phyloP scores from a whole-genome alignment of 805 yeast genomes.

The Kodamaea kakaduensis region DNA sequence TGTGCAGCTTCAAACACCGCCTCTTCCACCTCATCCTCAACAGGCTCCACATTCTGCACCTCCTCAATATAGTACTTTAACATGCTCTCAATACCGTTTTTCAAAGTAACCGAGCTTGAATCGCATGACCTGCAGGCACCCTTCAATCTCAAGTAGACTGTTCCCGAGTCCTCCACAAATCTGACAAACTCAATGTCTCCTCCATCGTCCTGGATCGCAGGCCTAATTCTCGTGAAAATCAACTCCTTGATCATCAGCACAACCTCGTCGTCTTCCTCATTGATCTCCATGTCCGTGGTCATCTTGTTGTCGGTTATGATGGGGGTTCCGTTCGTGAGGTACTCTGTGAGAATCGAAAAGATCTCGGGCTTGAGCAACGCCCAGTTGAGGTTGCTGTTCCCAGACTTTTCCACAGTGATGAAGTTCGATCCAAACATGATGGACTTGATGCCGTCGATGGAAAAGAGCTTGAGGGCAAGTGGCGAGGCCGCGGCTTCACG shows the following conservation, averaged over 20 bases:
- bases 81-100: conserved; percentile 69
- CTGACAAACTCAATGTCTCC: conserved; percentile 68
- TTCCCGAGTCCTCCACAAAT: conserved; percentile 51
- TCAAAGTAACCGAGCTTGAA: conserved; percentile 60
- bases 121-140: conserved; percentile 78
- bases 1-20: conserved; percentile 21
- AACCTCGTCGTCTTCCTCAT: conserved; percentile 64
- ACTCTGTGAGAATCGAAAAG: conserved; percentile 54
- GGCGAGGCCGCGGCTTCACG: conserved; percentile 76
- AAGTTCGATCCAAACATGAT: conserved; percentile 82
- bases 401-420: conserved; percentile 69
- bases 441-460: conserved; percentile 70
- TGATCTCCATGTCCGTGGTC: conserved; percentile 36
- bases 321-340: conserved; percentile 52
- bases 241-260: conserved; percentile 65
- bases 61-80: conserved; percentile 67
- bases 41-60: conserved; percentile 52
- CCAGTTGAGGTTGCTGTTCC: conserved; percentile 49
- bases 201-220: conserved; percentile 73
- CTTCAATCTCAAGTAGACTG: conserved; percentile 53
- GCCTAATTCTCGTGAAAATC: conserved; percentile 65
- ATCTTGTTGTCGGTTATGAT: conserved; percentile 33
- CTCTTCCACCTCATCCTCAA: conserved; percentile 35
- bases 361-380: conserved; percentile 62
- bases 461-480: conserved; percentile 67